Conservation (phyloP, 441 rosid genomes). For the Daphne laureola region DNA sequence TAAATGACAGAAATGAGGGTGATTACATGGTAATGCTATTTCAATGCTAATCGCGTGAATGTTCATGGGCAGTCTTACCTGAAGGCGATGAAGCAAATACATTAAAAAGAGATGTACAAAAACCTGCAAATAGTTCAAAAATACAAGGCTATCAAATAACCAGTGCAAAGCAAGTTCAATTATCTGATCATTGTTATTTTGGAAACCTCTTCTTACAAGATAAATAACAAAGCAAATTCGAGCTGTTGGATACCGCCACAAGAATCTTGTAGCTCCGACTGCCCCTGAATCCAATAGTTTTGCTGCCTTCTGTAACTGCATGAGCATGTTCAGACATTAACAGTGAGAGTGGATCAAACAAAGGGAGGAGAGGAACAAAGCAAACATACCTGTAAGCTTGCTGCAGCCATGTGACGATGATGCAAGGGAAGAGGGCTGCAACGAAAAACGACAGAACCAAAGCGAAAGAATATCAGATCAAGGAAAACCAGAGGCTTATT, state of each 20-base stretch:
- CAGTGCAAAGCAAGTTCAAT: no score
- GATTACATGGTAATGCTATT: no score
- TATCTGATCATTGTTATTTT: neutral
- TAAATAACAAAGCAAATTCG: constrained; percentile 72
- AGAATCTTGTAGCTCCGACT: constrained; percentile 93
- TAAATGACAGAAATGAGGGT: neutral
- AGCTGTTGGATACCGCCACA: constrained; percentile 97
- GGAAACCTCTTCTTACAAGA: constrained; percentile 44
- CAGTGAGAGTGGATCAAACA: constrained; percentile 1
- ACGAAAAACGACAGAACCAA: neutral
- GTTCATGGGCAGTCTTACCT: constrained; percentile 37
- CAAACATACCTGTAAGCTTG: constrained; percentile 62
- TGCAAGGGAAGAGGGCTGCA: constrained; percentile 92
- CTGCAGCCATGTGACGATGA: constrained; percentile 83
- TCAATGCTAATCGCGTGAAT: neutral
- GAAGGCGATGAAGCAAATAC: constrained; percentile 94
- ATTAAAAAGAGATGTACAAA: constrained; percentile 96
- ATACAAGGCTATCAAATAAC: constrained; percentile 12
- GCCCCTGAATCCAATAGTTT: constrained; percentile 88
- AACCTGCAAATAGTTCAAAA: constrained; percentile 46
- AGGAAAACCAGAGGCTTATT: no score
- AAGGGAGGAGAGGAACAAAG: constrained; percentile 5
- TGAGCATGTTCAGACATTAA: constrained; percentile 14
- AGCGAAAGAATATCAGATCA: neutral
- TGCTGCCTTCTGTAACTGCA: constrained; percentile 90